Conservation (phyloP, 2,329 filamentous ascomycete genomes). For the Allantophomopsis lycopodina region DNA sequence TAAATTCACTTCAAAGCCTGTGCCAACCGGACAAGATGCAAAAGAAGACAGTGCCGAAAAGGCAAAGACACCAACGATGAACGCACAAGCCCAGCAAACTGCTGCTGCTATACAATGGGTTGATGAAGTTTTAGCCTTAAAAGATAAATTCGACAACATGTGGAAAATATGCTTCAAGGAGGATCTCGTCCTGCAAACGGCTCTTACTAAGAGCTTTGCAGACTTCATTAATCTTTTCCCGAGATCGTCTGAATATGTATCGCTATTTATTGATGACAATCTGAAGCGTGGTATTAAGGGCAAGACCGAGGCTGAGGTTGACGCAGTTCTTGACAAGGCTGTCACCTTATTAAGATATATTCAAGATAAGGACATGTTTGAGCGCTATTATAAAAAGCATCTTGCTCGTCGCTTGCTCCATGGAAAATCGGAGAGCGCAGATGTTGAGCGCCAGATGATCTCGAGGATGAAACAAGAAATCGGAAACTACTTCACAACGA, state of each 20-base stretch:
- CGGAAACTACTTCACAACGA: conserved; percentile 83
- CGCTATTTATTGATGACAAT: conserved; percentile 92
- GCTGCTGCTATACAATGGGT: conserved; percentile 89
- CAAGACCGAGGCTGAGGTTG: conserved; percentile 80
- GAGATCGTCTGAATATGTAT: conserved; percentile 82
- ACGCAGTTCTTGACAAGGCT: conserved; percentile 74
- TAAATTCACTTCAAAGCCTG: conserved; percentile 29
- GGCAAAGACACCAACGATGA: conserved; percentile 32
- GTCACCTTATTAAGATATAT: conserved; percentile 81
- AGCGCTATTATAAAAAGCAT: conserved; percentile 97
- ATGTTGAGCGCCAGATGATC: conserved; percentile 92
- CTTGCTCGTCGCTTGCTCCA: conserved; percentile 76
- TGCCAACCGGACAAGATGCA: conserved; percentile 33
- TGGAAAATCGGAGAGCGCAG: conserved; percentile 78
- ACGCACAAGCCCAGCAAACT: conserved; percentile 63
- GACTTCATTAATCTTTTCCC: conserved; percentile 89
- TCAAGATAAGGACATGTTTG: conserved; percentile 85
- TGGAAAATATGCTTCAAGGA: conserved; percentile 59
- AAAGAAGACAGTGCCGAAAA: conserved; percentile 33
- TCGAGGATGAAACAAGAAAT: conserved; percentile 94
- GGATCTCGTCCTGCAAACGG: conserved; percentile 67
- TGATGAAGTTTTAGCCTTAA: conserved; percentile 72
- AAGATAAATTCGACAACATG: conserved; percentile 79
- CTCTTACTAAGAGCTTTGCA: conserved; percentile 74
- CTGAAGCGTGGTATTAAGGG: conserved; percentile 88